Conservation (phyloP, 306 rosid species). For the Malus asiatica region DNA sequence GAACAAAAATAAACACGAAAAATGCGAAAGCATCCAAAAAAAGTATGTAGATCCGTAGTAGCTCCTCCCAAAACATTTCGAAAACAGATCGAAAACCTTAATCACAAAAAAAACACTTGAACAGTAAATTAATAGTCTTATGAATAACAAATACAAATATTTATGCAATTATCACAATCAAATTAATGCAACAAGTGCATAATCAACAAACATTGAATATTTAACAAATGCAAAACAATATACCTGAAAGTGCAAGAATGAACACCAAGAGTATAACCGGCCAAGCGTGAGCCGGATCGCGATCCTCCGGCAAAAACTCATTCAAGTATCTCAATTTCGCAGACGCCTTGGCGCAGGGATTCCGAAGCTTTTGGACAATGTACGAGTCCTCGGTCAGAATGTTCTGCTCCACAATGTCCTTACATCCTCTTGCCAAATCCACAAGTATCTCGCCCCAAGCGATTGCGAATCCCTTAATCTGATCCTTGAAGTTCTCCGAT, state of each 20-base stretch:
- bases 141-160: not conserved
- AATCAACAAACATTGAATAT: not conserved
- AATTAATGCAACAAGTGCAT: not conserved
- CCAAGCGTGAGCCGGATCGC: constrained; percentile 90
- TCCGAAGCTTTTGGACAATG: constrained; percentile 43
- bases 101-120: not conserved
- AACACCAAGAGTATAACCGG: constrained; percentile 63
- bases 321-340: constrained; percentile 64
- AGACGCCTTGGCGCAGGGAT: constrained; percentile 57
- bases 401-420: constrained; percentile 72
- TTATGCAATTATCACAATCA: not conserved
- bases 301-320: constrained; percentile 90
- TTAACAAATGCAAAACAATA: not conserved
- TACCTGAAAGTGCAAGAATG: constrained; percentile 75
- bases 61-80: not conserved
- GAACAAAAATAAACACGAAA: not conserved
- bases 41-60: not conserved
- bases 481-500: constrained; percentile 72
- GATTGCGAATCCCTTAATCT: constrained; percentile 64
- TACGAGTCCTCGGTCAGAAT: constrained; percentile 58
- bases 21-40: not conserved
- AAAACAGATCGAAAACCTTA: not conserved
- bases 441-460: constrained; percentile 85
- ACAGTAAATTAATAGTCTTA: not conserved
- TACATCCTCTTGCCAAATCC: constrained; percentile 76